Conservation (phyloP, 2,329 filamentous ascomycete species). For the Proliferodiscus dingleyae region DNA sequence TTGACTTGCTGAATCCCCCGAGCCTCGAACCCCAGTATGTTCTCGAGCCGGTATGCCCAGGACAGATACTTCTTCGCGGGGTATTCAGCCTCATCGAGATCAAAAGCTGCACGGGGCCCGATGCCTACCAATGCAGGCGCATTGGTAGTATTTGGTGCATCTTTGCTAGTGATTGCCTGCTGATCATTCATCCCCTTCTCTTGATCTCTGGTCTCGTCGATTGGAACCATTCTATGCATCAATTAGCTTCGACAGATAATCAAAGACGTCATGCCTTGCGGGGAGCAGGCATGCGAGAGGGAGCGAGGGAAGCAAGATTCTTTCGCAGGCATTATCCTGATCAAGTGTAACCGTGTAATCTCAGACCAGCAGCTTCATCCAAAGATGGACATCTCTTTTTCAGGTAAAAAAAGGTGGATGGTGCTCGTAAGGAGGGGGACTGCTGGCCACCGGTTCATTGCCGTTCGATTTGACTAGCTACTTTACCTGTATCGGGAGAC, state of each 20-base stretch:
- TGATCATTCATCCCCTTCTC: constrained; percentile 16
- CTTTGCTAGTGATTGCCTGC: background rate
- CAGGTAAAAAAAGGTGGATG: constrained; percentile 6
- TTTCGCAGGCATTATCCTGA: constrained; percentile 99
- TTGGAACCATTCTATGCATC: constrained; percentile 16
- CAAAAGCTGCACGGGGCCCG: constrained; percentile 9
- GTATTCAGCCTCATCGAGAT: constrained; percentile 9
- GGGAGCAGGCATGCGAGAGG: too few species aligned
- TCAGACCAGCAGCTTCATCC: constrained; percentile 49
- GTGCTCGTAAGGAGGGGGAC: constrained; percentile 1
- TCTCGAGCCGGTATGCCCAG: constrained; percentile 21
- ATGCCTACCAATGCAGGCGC: too few species aligned
- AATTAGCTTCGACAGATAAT: constrained; percentile 23
- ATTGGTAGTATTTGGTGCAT: too few species aligned
- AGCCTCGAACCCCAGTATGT: constrained; percentile 38
- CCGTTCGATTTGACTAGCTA: constrained; percentile 15
- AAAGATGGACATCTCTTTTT: constrained; percentile 10
- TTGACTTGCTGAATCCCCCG: constrained; percentile 56
- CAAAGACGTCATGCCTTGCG: too few species aligned
- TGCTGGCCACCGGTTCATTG: constrained; percentile 25
- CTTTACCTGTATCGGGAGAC: constrained; percentile 21
- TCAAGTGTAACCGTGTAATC: constrained; percentile 94
- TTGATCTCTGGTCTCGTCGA: constrained; percentile 14
- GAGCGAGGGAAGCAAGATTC: constrained; percentile 73
- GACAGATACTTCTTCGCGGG: constrained; percentile 13